Percentiles rank a stretch among this genome's conserved stretches.
Conservation (phyloP, 495 filamentous ascomycete genomes). For the Trichoderma reesei region DNA sequence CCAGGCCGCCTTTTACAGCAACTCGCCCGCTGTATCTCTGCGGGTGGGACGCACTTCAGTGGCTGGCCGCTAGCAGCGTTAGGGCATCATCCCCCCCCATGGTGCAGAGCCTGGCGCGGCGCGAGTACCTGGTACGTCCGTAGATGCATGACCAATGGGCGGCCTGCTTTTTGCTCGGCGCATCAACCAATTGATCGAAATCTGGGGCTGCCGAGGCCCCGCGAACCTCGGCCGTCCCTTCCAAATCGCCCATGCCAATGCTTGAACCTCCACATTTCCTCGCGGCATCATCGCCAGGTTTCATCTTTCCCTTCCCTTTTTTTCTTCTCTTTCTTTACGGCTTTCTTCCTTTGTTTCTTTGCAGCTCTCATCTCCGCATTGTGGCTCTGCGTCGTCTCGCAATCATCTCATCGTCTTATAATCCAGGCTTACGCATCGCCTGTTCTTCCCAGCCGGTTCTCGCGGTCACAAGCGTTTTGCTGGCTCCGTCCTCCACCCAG, state of each 20-base stretch:
- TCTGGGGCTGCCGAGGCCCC: conserved; percentile 10
- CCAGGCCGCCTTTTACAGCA: neutral
- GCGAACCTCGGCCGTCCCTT: conserved; percentile 9
- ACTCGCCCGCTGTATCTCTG: neutral
- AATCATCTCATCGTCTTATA: neutral
- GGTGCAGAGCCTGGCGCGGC: neutral
- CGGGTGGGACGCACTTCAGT: neutral
- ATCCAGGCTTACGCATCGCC: neutral
- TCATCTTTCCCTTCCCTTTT: neutral
- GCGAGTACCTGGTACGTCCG: neutral
- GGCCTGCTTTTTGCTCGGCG: neutral
- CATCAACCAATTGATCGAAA: neutral
- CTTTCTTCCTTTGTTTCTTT: neutral
- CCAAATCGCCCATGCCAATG: neutral
- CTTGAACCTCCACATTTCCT: conserved; percentile 4
- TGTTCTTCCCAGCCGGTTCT: neutral
- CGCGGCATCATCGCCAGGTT: neutral
- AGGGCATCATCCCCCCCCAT: neutral
- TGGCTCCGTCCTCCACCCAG: neutral
- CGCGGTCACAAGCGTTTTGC: neutral
- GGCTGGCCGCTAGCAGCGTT: neutral
- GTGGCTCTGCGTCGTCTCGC: no score
- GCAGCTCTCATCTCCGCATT: neutral
- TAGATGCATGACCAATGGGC: no score
- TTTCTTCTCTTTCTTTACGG: neutral